Conservation (phyloP, 768 basidiomycete species). For the Piloderma croceum region DNA sequence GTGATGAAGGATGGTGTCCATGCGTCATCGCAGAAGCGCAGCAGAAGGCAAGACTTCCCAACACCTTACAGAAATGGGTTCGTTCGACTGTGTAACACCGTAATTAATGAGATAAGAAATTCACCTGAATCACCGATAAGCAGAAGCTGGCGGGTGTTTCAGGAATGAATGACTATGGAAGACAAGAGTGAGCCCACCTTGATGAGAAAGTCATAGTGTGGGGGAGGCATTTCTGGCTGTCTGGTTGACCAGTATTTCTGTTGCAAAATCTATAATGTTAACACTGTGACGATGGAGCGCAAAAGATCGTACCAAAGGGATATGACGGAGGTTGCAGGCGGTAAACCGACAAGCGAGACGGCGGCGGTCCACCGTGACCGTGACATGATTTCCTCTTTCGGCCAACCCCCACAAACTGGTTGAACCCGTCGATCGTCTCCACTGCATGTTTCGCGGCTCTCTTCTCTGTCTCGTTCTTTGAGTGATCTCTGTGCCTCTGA, state of each 20-base stretch:
- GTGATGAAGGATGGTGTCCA: slow-evolving; percentile 99
- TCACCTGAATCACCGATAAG: slow-evolving; percentile 94
- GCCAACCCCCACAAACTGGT: too few species aligned
- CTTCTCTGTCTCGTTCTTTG: neutral
- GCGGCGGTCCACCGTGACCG: neutral
- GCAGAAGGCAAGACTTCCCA: slow-evolving; percentile 92
- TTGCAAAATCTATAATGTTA: too few species aligned
- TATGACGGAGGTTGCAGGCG: too few species aligned
- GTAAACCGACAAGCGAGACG: neutral
- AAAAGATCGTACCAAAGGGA: too few species aligned
- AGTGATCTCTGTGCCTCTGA: neutral
- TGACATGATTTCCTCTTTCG: neutral
- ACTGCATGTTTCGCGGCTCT: too few species aligned
- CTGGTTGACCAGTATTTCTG: too few species aligned
- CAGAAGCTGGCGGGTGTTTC: slow-evolving; percentile 55
- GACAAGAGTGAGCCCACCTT: slow-evolving; percentile 46
- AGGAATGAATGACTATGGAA: slow-evolving; percentile 8
- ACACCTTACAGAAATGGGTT: slow-evolving; percentile 71
- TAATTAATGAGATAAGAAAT: slow-evolving; percentile 7
- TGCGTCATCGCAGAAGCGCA: slow-evolving; percentile 98
- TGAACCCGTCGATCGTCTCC: too few species aligned
- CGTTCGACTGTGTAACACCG: too few species aligned
- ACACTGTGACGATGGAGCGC: too few species aligned
- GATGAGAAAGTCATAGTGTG: slow-evolving; percentile 97
- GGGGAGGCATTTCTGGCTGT: slow-evolving; percentile 80